A percentile compares a stretch with the other conserved stretches of the same genome.
Conservation (phyloP, 2,329 filamentous ascomycete species). For the Aspergillus persii region DNA sequence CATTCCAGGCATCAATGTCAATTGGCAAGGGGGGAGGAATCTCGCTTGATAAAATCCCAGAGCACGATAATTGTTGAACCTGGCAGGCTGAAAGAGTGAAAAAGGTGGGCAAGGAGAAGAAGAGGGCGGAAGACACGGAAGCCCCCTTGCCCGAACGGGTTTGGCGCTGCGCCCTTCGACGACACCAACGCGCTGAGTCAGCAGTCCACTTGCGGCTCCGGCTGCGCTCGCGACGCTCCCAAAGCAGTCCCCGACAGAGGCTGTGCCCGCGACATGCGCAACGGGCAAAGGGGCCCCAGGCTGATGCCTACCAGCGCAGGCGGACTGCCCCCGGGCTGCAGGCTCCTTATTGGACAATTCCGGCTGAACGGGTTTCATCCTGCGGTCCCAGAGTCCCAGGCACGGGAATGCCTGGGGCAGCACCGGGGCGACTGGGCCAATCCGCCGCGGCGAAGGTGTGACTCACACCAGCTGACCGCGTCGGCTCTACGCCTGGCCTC, state of each 20-base stretch:
- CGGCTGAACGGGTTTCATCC: background rate
- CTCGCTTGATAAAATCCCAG: too few species aligned
- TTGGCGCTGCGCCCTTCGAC: background rate
- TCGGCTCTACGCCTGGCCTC: constrained; percentile 3
- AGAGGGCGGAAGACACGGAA: background rate
- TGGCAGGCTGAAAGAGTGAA: too few species aligned
- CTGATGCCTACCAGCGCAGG: background rate
- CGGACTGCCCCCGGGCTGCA: too few species aligned
- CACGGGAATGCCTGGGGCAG: constrained; percentile 16
- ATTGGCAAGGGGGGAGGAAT: too few species aligned
- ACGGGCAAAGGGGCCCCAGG: background rate
- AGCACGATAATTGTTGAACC: too few species aligned
- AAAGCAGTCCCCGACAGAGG: constrained; percentile 14
- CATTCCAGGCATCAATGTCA: too few species aligned
- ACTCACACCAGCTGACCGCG: constrained; percentile 38
- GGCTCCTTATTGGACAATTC: constrained; percentile 12
- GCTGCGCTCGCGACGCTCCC: constrained; percentile 9
- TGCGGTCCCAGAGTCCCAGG: background rate
- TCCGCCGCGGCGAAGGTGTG: constrained; percentile 23
- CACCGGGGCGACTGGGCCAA: constrained; percentile 21
- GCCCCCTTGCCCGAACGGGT: background rate
- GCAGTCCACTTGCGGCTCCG: background rate
- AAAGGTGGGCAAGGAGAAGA: background rate
- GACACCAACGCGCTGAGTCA: background rate
- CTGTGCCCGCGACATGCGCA: background rate